phyloP scores from a whole-genome alignment of 768 basidiomycete species.

The Chalciporus pseudorubinellus region DNA sequence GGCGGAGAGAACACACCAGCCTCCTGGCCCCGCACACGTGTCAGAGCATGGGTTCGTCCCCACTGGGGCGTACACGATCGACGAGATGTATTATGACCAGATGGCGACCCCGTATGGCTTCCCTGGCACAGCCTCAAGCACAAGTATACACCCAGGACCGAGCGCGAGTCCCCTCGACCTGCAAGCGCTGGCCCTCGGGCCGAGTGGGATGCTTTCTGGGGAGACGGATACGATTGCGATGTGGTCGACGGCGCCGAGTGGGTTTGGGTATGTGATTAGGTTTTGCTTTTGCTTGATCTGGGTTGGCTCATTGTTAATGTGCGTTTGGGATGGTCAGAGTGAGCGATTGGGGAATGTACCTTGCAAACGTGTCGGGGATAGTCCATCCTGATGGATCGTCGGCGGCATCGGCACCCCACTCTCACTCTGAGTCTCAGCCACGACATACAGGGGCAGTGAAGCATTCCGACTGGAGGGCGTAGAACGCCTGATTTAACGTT shows the following conservation, averaged over 20 bases:
- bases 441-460: not conserved
- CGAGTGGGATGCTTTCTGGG: constrained; percentile 20
- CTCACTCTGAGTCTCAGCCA: not conserved
- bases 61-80: constrained; percentile 14
- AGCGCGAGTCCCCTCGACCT: constrained; percentile 2
- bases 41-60: constrained; percentile 4
- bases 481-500: too few species aligned
- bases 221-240: constrained; percentile 54
- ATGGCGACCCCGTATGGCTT: constrained; percentile 11
- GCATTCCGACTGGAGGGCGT: not conserved
- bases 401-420: not conserved
- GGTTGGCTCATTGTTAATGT: not conserved
- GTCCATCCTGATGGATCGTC: not conserved
- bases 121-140: not conserved
- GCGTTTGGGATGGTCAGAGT: constrained; percentile 26
- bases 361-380: constrained; percentile 27
- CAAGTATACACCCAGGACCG: not conserved
- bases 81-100: constrained; percentile 24
- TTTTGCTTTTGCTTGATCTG: not conserved
- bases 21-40: not conserved
- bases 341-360: constrained; percentile 40
- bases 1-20: not conserved
- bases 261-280: constrained; percentile 52
- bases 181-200: constrained; percentile 11
- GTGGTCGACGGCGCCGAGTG: constrained; percentile 61